phyloP scores from a whole-genome alignment of 768 basidiomycete species.

The Collybia mongolica region DNA sequence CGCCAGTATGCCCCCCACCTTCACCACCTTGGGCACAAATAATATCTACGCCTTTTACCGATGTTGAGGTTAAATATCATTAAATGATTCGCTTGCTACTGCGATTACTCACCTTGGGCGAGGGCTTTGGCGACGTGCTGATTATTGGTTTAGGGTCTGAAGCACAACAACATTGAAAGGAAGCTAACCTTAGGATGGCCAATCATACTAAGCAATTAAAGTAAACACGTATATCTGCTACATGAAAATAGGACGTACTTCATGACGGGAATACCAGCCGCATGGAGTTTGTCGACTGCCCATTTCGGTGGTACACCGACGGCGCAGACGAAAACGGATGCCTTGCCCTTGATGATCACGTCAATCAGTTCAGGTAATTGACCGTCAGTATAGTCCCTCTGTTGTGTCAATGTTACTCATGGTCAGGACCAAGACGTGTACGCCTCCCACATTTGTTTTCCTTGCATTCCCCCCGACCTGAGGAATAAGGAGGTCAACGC shows the following conservation, averaged over 20 bases:
- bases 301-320: slow-evolving; percentile 84
- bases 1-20: slow-evolving; percentile 88
- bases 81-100: neutral
- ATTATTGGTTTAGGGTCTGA: neutral
- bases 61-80: neutral
- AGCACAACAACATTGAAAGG: neutral
- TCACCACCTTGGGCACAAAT: slow-evolving; percentile 89
- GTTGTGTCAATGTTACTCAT: neutral
- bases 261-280: slow-evolving; percentile 79
- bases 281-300: slow-evolving; percentile 79
- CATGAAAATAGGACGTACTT: slow-evolving; percentile 50
- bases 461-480: slow-evolving; percentile 80
- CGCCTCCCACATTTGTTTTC: slow-evolving; percentile 63
- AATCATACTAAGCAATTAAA: slow-evolving; percentile 54
- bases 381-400: slow-evolving; percentile 71
- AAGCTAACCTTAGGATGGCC: slow-evolving; percentile 74
- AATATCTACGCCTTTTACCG: slow-evolving; percentile 70
- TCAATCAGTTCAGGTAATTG: slow-evolving; percentile 76
- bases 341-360: slow-evolving; percentile 72
- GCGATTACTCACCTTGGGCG: slow-evolving; percentile 50
- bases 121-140: slow-evolving; percentile 77
- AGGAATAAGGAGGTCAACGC: slow-evolving; percentile 83
- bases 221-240: slow-evolving; percentile 1
- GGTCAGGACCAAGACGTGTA: slow-evolving; percentile 4
- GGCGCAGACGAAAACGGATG: slow-evolving; percentile 79